A percentile compares a stretch with the other conserved stretches of the same genome.
Evolutionary conservation across 495 filamentous ascomycete species (phyloP).

Genomic region (Tuber indicum): DNA sequence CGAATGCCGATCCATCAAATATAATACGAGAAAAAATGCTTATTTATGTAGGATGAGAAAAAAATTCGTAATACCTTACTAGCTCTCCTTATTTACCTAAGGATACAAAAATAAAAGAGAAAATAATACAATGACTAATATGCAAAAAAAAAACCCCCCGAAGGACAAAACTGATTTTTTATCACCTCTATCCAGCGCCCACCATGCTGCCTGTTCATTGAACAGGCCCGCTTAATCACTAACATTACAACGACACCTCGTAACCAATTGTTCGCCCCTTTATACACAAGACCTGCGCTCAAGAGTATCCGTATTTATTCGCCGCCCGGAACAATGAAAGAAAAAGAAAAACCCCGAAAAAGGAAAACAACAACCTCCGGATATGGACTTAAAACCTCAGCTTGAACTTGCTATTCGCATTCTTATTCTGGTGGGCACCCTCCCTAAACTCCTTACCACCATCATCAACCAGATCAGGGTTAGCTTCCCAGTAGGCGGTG

Average conservation of each 20-base stretch:
- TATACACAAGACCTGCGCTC: constrained; percentile 22
- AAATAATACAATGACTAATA: constrained; percentile 20
- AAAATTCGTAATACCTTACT: constrained; percentile 16
- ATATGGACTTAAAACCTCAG: constrained; percentile 23
- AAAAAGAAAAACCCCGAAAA: constrained; percentile 14
- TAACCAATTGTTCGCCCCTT: constrained; percentile 14
- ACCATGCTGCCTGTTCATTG: constrained; percentile 16
- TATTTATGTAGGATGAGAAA: constrained; percentile 11
- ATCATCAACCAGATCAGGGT: constrained; percentile 21
- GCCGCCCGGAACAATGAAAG: constrained; percentile 23
- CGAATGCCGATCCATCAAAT: constrained; percentile 15
- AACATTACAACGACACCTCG: constrained; percentile 25
- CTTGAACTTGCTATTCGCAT: constrained; percentile 26
- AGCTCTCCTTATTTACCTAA: constrained; percentile 3
- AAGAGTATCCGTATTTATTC: constrained; percentile 30
- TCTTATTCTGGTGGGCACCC: constrained; percentile 8
- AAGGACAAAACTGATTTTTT: constrained; percentile 1
- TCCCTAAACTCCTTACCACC: constrained; percentile 20
- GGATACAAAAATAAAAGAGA: constrained; percentile 25
- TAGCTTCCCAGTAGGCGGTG: constrained; percentile 20
- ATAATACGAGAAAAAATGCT: constrained; percentile 20
- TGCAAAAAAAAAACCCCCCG: not conserved
- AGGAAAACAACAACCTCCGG: constrained; percentile 19
- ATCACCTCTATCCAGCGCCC: constrained; percentile 30
- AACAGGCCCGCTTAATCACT: constrained; percentile 20